These are phyloP conservation scores for Lyophyllum atratum DNA, from an alignment of 768 basidiomycete genomes.

Conservation along the genomic window DNA sequence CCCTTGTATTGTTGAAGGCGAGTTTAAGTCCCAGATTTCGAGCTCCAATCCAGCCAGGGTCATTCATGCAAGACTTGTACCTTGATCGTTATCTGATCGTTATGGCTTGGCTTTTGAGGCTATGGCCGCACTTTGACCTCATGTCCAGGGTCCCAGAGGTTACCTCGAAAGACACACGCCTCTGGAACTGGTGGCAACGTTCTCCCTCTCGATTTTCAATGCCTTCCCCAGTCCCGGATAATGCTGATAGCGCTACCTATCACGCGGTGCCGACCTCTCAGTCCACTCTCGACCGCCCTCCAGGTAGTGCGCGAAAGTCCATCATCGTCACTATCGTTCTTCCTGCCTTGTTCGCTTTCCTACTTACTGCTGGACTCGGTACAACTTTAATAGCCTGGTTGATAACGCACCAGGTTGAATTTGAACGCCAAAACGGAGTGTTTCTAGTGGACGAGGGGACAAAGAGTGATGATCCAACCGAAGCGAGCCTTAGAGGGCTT, in stretches of 20 bases:
- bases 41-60: too few species aligned
- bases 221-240: background rate
- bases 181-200: too few species aligned
- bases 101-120: too few species aligned
- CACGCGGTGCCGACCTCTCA: background rate
- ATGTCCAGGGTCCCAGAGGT: too few species aligned
- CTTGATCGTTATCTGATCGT: too few species aligned
- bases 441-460: background rate
- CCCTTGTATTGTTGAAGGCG: too few species aligned
- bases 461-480: background rate
- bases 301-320: background rate
- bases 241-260: background rate
- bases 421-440: background rate
- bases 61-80: too few species aligned
- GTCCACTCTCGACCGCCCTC: too few species aligned
- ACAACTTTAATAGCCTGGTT: background rate
- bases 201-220: too few species aligned
- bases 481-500: background rate
- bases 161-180: too few species aligned
- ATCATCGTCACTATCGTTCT: slow-evolving; percentile 1
- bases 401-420: background rate
- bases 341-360: background rate
- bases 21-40: too few species aligned
- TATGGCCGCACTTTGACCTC: too few species aligned
- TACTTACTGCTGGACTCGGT: slow-evolving; percentile 4